Conservation (phyloP, 805 yeast species). For the Wickerhamiella qilinensis region DNA sequence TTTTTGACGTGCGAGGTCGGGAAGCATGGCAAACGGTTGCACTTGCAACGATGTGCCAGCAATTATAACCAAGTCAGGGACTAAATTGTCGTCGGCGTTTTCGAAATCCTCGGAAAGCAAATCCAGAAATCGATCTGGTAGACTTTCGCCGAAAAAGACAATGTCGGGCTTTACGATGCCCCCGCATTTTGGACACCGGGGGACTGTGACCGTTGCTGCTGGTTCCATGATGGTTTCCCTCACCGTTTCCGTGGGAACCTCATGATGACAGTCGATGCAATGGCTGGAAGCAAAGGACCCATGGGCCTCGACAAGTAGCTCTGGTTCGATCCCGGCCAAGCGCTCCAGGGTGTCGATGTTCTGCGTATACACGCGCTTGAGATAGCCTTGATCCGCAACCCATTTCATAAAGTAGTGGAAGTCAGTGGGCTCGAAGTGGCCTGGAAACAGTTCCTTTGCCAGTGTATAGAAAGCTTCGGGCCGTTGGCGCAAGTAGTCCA, state of each 20-base stretch:
- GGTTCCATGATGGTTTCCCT: constrained; percentile 12
- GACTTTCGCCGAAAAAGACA: constrained; percentile 82
- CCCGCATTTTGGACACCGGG: constrained; percentile 42
- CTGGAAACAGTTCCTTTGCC: constrained; percentile 78
- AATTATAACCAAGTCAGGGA: constrained; percentile 56
- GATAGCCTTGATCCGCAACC: constrained; percentile 43
- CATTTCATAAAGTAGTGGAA: constrained; percentile 62
- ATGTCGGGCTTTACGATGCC: constrained; percentile 87
- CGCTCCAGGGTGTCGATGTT: constrained; percentile 87
- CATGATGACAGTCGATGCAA: constrained; percentile 58
- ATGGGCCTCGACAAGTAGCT: constrained; percentile 73
- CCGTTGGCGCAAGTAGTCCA: constrained; percentile 54
- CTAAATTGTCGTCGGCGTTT: constrained; percentile 17
- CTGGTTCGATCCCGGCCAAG: constrained; percentile 55
- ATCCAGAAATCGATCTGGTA: constrained; percentile 57
- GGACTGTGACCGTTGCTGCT: constrained; percentile 12
- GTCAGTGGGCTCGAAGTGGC: constrained; percentile 65
- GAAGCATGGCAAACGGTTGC: constrained; percentile 76
- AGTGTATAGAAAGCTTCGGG: constrained; percentile 77
- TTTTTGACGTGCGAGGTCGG: constrained; percentile 38
- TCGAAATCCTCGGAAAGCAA: constrained; percentile 43
- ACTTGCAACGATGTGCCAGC: constrained; percentile 90
- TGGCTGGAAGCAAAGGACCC: constrained; percentile 81
- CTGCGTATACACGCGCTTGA: constrained; percentile 72
- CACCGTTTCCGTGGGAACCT: constrained; percentile 26